Conservation (phyloP, 202 grass and related monocot species). For the Brachypodium distachyon region DNA sequence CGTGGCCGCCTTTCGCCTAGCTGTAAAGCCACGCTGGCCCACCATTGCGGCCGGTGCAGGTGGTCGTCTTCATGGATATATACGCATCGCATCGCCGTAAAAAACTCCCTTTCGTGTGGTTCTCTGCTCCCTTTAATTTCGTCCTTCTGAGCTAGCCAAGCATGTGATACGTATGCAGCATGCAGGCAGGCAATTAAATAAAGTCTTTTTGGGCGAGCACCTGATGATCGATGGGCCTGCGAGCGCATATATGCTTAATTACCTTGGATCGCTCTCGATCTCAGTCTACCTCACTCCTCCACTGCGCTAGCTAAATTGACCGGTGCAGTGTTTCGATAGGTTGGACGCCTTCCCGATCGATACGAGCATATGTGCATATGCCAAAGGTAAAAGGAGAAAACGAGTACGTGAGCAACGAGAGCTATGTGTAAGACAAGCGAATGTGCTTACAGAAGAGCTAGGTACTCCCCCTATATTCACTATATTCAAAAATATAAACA, state of each 20-base stretch:
- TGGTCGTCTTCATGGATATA: not conserved
- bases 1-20: not conserved
- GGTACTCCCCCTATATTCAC: too few species aligned
- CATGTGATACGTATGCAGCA: too few species aligned
- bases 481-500: too few species aligned
- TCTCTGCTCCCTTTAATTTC: not conserved
- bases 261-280: not conserved
- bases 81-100: not conserved
- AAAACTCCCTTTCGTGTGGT: not conserved
- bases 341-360: slow-evolving; percentile 33
- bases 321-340: slow-evolving; percentile 27
- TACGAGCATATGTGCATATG: slow-evolving; percentile 28
- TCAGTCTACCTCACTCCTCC: not conserved
- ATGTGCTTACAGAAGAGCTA: too few species aligned
- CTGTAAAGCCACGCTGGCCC: not conserved
- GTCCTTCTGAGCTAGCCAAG: too few species aligned
- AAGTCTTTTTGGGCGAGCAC: not conserved
- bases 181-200: too few species aligned
- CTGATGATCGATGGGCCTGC: not conserved
- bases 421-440: too few species aligned
- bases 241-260: too few species aligned
- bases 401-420: too few species aligned
- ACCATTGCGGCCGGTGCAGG: not conserved
- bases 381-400: too few species aligned
- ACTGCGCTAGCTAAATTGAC: not conserved